Percentiles rank a stretch among this genome's conserved stretches.
phyloP scores from a whole-genome alignment of 176 grass and related monocot species.

The Poa pratensis region DNA sequence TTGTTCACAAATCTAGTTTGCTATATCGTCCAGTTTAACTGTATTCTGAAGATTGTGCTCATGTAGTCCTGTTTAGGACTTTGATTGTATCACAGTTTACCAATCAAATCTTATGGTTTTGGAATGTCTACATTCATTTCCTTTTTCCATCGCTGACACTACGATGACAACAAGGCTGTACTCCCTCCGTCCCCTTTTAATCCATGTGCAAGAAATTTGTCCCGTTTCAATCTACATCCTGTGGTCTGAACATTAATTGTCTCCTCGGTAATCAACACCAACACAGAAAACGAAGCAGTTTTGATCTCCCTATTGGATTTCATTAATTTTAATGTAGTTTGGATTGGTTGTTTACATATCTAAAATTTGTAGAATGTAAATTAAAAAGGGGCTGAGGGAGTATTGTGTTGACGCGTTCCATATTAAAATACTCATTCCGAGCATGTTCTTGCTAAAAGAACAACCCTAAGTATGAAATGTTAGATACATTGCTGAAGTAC shows the following conservation, averaged over 20 bases:
- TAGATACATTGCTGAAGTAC: neutral
- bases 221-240: no score
- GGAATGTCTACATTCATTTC: neutral
- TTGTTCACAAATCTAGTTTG: neutral
- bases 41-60: slow-evolving; percentile 10
- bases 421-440: neutral
- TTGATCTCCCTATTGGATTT: no score
- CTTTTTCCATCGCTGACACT: neutral
- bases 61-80: neutral
- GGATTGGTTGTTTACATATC: no score
- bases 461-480: neutral
- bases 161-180: neutral
- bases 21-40: slow-evolving; percentile 17
- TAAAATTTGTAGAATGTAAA: no score
- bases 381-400: no score
- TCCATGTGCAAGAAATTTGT: no score
- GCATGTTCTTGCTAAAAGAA: neutral
- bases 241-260: no score
- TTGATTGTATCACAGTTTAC: neutral
- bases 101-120: neutral
- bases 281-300: no score
- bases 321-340: no score
- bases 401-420: neutral
- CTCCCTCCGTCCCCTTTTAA: no score
- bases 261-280: no score